Conservation (phyloP, 495 filamentous ascomycete genomes). For the Pyronema domesticum region DNA sequence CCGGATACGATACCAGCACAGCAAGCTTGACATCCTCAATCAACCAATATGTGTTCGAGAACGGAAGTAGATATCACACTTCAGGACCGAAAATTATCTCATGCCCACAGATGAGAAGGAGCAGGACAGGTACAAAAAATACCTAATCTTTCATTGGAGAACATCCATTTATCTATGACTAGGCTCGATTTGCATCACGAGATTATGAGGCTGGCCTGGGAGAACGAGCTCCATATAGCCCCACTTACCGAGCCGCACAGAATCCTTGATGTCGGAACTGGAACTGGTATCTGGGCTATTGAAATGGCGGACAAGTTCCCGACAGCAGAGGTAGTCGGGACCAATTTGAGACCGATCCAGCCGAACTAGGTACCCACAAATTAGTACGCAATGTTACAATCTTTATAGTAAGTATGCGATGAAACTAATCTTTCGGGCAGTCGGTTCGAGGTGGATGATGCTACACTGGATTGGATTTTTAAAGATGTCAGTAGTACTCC, state of each 20-base stretch:
- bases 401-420: too few species aligned
- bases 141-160: neutral
- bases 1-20: neutral
- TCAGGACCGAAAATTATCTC: neutral
- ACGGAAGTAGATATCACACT: neutral
- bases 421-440: too few species aligned
- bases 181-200: conserved; percentile 13
- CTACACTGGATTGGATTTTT: conserved; percentile 58
- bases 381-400: too few species aligned
- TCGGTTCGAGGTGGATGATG: conserved; percentile 53
- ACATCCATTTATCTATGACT: neutral
- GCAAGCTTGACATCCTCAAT: neutral
- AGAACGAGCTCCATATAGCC: conserved; percentile 28
- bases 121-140: neutral
- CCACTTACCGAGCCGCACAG: conserved; percentile 28
- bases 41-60: neutral
- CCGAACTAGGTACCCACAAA: conserved; percentile 46
- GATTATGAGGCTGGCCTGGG: conserved; percentile 17
- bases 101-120: neutral
- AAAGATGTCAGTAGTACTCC: neutral
- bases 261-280: conserved; percentile 53
- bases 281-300: conserved; percentile 83
- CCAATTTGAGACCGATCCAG: conserved; percentile 42
- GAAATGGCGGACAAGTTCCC: conserved; percentile 60
- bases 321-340: conserved; percentile 43